phyloP scores from a whole-genome alignment of 2,329 filamentous ascomycete genomes.

The Ophiocordyceps camponoti-saundersi region DNA sequence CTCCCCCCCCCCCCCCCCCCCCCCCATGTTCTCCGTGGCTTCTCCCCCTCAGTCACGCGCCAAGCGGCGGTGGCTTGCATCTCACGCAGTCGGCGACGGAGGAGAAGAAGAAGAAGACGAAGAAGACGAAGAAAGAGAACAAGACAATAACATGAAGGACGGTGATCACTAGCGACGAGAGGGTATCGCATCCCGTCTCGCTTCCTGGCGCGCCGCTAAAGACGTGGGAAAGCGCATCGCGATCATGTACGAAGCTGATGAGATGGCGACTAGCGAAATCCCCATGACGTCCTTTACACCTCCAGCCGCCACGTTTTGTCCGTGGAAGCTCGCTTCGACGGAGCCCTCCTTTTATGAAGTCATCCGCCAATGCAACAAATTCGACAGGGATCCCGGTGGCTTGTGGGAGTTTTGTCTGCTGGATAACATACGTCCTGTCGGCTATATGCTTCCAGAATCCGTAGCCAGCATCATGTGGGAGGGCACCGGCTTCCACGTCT shows the following conservation, averaged over 20 bases:
- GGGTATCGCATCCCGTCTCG: background rate
- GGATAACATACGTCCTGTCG: constrained; percentile 7
- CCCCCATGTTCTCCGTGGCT: background rate
- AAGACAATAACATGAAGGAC: no score
- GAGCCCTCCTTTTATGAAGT: constrained; percentile 7
- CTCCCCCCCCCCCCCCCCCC: background rate
- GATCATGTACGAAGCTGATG: background rate
- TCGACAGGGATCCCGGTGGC: constrained; percentile 5
- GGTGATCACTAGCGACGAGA: background rate
- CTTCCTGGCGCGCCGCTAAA: background rate
- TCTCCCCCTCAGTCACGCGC: background rate
- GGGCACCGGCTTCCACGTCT: constrained; percentile 6
- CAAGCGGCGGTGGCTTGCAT: constrained; percentile 2
- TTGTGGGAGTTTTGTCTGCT: constrained; percentile 9
- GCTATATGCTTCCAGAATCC: constrained; percentile 10
- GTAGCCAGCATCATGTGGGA: constrained; percentile 7
- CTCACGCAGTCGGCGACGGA: background rate
- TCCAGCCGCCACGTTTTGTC: constrained; percentile 1
- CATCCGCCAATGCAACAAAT: constrained; percentile 10
- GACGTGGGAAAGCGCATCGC: background rate
- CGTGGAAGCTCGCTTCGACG: constrained; percentile 1
- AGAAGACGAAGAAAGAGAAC: background rate
- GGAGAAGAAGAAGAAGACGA: background rate
- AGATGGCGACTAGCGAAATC: background rate
- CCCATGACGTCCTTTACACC: background rate